phyloP scores from a whole-genome alignment of 352 stramenopile genomes.

The Pythium myriotylum region DNA sequence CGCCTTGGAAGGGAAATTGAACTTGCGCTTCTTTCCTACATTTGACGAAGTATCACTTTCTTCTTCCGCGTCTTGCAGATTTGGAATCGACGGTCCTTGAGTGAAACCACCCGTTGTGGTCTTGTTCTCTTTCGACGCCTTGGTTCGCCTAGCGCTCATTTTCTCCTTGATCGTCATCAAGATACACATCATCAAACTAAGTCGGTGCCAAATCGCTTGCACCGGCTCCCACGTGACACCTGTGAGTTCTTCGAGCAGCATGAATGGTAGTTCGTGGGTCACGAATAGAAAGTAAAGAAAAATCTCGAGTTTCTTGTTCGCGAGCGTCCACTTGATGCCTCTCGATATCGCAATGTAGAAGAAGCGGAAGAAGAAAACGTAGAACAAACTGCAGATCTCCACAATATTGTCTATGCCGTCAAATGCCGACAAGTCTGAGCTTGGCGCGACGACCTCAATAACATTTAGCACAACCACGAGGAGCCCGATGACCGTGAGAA shows the following conservation, averaged over 20 bases:
- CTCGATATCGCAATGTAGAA: slow-evolving; percentile 31
- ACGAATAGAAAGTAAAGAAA: slow-evolving; percentile 30
- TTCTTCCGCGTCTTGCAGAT: neutral
- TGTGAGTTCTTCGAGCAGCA: slow-evolving; percentile 18
- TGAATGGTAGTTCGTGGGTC: slow-evolving; percentile 33
- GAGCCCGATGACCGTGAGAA: slow-evolving; percentile 9
- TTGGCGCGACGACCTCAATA: neutral
- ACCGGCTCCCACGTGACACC: slow-evolving; percentile 40
- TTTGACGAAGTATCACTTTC: neutral
- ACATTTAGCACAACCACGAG: slow-evolving; percentile 12
- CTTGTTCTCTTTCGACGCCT: neutral
- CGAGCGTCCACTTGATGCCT: slow-evolving; percentile 11
- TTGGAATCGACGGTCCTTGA: neutral
- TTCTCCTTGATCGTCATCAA: slow-evolving; percentile 30
- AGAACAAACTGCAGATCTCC: slow-evolving; percentile 17
- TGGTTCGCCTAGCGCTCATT: neutral
- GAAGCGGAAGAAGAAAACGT: slow-evolving; percentile 35
- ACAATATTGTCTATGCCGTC: slow-evolving; percentile 25
- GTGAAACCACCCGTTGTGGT: slow-evolving; percentile 2
- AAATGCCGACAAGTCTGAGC: slow-evolving; percentile 5
- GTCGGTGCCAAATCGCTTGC: slow-evolving; percentile 40
- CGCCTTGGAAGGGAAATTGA: too few species aligned
- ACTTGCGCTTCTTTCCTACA: neutral
- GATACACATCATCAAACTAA: slow-evolving; percentile 39
- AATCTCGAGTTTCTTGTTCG: slow-evolving; percentile 26